Conservation (phyloP, 768 basidiomycete genomes). For the Rhodotorula graminis region DNA sequence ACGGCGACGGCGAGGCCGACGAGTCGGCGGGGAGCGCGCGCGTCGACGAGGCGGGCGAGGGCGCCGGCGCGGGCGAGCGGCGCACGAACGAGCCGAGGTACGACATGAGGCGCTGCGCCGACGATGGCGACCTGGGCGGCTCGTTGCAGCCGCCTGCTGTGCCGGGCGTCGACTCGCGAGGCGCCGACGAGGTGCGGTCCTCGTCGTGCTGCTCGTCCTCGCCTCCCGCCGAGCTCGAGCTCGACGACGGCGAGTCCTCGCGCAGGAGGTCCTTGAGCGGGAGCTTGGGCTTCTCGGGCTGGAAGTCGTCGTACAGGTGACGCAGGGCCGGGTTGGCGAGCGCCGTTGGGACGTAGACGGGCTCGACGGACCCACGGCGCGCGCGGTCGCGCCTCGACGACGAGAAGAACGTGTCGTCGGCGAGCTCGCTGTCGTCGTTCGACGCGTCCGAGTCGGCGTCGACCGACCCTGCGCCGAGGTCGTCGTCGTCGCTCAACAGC, state of each 20-base stretch:
- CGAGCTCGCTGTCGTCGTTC: not conserved
- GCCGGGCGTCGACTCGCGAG: constrained; percentile 7
- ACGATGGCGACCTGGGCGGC: not conserved
- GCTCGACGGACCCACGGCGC: constrained; percentile 22
- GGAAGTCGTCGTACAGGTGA: constrained; percentile 33
- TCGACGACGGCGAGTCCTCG: not conserved
- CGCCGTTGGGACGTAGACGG: constrained; percentile 21
- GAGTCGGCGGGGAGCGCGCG: not conserved
- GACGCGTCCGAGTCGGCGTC: not conserved
- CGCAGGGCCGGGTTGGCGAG: constrained; percentile 30
- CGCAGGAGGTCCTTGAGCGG: constrained; percentile 10
- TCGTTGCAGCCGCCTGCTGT: not conserved
- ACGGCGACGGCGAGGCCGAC: not conserved
- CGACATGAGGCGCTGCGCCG: constrained; percentile 23
- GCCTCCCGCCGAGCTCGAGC: too few relatives aligned
- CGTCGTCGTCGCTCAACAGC: not conserved
- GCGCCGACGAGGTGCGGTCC: not conserved
- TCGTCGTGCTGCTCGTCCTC: not conserved
- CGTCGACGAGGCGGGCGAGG: not conserved
- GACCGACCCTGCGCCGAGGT: not conserved
- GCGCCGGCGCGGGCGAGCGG: constrained; percentile 16
- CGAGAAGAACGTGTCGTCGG: constrained; percentile 35
- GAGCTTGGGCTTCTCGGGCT: constrained; percentile 26
- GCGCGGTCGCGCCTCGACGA: not conserved
- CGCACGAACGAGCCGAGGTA: constrained; percentile 34